phyloP scores from a whole-genome alignment of 1,139 yeast genomes.

The Nadsonia starkeyi-henricii region DNA sequence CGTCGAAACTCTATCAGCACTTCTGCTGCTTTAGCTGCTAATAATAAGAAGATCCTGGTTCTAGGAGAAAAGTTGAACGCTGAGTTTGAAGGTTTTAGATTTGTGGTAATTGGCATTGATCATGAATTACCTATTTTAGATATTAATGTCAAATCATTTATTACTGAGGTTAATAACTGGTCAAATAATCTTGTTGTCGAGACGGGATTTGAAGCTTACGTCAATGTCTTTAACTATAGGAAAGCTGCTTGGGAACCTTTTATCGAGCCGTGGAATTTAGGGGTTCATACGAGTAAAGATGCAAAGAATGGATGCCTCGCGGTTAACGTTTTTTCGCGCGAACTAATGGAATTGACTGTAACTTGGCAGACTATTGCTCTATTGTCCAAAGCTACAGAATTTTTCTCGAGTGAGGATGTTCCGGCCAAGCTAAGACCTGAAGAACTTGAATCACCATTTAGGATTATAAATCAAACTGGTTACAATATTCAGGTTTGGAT shows the following conservation, averaged over 20 bases:
- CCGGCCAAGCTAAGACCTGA: constrained; percentile 40
- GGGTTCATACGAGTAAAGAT: constrained; percentile 49
- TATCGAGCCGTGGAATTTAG: constrained; percentile 76
- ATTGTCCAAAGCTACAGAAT: constrained; percentile 40
- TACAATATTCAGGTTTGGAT: constrained; percentile 66
- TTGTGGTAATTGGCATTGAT: constrained; percentile 83
- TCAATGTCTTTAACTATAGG: constrained; percentile 79
- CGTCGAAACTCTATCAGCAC: constrained; percentile 5
- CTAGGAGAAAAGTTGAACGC: constrained; percentile 63
- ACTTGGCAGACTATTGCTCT: constrained; percentile 52
- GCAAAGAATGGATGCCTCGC: constrained; percentile 30
- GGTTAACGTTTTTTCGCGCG: constrained; percentile 58
- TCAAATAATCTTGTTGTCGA: constrained; percentile 60
- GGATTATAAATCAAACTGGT: constrained; percentile 76
- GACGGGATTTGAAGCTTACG: constrained; percentile 50
- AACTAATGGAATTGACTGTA: constrained; percentile 65
- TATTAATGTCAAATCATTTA: constrained; percentile 62
- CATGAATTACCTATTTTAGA: constrained; percentile 90
- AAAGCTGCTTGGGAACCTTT: constrained; percentile 96
- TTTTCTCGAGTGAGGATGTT: constrained; percentile 37
- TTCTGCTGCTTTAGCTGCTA: constrained; percentile 5
- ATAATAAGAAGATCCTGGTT: constrained; percentile 17
- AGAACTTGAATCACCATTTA: constrained; percentile 73
- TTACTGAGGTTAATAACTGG: constrained; percentile 70
- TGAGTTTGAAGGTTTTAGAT: constrained; percentile 66